Base-by-base conservation (phyloP, 2,329 filamentous ascomycete species). In the Fusarium pseudonygamai region DNA sequence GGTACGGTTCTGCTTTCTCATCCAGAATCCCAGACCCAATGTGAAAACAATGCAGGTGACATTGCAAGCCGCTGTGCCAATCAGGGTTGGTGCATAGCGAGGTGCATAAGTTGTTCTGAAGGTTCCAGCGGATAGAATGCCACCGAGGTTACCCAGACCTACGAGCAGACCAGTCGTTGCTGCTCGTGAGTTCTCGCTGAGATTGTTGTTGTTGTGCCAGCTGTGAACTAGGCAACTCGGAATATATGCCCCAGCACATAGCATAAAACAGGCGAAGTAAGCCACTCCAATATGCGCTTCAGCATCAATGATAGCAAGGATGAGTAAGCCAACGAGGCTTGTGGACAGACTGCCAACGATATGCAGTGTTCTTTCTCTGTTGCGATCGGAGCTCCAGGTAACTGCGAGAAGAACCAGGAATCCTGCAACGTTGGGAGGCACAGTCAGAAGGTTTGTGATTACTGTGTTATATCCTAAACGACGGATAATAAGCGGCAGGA, bases 171-270 rank as follows among this genome's bases (percentile, higher is more conserved):
- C 86, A 3, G 85, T 87, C 15, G 83, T 86, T 0, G 85, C 85
- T 10, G 86, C 85, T 0, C 86, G 82, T 0, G 72, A 77, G 32
- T 78, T 87, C 77, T 89, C 86, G 30, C 85, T 83, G 13, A 86
- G 77, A 46, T 86, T 87, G 73, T 88, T 88, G 69, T 87, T 88
- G 63, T 87, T 87, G 66, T 87, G 82, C 86, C 86, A 87, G 3
- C 82, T 81, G 67, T 87, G 82, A 9, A 87, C 82, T n/a, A 88
- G 77, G 59, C 83, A 84, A 8, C 82, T 83, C 0, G 85, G 83
- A 20, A 86, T 85, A 69, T 86, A 87, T 3, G 85, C 81, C 28
- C 83, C 83, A 1, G 79, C 73, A 4, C 84, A 83, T 59, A 88
- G 78, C 7, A 88, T 78, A 64, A 87, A 88, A 65, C 83, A 85